Percentiles rank a stretch among this genome's conserved stretches.
Conservation (phyloP, 169 alveolate species). For the Eimeria necatrix region DNA sequence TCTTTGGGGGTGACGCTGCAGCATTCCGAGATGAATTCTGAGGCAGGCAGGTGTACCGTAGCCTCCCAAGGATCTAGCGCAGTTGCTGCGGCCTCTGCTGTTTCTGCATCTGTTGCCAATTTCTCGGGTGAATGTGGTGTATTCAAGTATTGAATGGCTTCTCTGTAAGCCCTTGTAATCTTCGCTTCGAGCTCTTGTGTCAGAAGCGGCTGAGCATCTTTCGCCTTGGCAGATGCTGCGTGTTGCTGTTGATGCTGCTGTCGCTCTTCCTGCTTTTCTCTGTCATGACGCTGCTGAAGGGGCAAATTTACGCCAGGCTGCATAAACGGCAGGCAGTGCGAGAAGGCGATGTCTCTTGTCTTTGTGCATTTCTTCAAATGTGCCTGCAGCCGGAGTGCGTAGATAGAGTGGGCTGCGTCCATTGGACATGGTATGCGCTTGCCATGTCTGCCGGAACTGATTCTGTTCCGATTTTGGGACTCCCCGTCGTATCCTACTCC, state of each 20-base stretch:
- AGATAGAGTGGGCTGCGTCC: conserved; percentile 67
- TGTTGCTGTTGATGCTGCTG: conserved; percentile 53
- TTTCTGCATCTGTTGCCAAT: neutral
- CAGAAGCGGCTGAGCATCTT: neutral
- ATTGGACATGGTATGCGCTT: conserved; percentile 73
- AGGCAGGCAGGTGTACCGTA: conserved; percentile 32
- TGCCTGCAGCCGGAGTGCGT: conserved; percentile 49
- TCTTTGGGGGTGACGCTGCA: neutral
- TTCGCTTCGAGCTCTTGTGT: conserved; percentile 31
- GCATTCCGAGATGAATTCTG: conserved; percentile 17
- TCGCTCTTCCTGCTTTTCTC: neutral
- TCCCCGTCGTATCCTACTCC: neutral
- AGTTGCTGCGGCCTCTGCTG: neutral
- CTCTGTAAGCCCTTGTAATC: conserved; percentile 20
- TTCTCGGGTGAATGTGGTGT: neutral
- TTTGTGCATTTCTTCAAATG: conserved; percentile 80
- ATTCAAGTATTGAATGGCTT: neutral
- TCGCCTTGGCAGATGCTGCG: neutral
- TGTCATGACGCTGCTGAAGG: conserved; percentile 36
- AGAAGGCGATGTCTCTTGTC: conserved; percentile 74
- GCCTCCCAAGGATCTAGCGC: conserved; percentile 23
- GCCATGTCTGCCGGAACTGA: conserved; percentile 54
- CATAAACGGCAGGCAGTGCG: conserved; percentile 79
- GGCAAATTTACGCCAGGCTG: conserved; percentile 70
- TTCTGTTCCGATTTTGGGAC: conserved; percentile 35